These are phyloP conservation scores for Saraca asoca DNA, from an alignment of 331 rosid genomes.

Conservation along the genomic window DNA sequence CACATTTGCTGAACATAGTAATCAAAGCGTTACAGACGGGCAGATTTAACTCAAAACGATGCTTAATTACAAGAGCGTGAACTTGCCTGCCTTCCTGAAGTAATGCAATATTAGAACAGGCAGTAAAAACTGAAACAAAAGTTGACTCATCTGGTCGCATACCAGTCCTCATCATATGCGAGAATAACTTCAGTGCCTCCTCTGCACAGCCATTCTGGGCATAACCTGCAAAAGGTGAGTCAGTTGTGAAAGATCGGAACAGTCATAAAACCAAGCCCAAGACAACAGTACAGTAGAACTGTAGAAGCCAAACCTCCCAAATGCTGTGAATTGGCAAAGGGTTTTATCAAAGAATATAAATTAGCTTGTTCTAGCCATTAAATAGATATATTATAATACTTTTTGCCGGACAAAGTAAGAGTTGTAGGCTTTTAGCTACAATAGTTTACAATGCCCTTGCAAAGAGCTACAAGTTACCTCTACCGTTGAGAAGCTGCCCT, in stretches of 20 bases:
- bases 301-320: not conserved
- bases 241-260: slow-evolving; percentile 21
- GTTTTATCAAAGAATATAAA: too few relatives aligned
- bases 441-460: too few relatives aligned
- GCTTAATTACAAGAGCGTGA: slow-evolving; percentile 43
- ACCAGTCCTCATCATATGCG: slow-evolving; percentile 45
- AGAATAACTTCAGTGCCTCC: slow-evolving; percentile 55
- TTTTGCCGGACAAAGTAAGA: too few relatives aligned
- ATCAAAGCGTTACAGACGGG: slow-evolving; percentile 53
- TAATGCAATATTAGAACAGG: slow-evolving; percentile 56
- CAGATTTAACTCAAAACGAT: slow-evolving; percentile 42
- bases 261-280: not conserved
- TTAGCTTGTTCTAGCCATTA: too few relatives aligned
- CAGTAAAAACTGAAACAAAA: slow-evolving; percentile 53
- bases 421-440: too few relatives aligned
- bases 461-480: too few relatives aligned
- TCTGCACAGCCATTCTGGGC: slow-evolving; percentile 60
- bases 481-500: too few relatives aligned
- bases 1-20: slow-evolving; percentile 63
- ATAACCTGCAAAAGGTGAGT: slow-evolving; percentile 44
- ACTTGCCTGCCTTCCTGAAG: slow-evolving; percentile 51
- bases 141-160: slow-evolving; percentile 54
- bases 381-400: too few relatives aligned
- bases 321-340: too few relatives aligned
- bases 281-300: not conserved